Percentiles rank a stretch among this genome's conserved stretches.
These are phyloP conservation scores for Eucalyptus regnans DNA, from an alignment of 345 rosid species.

Conservation along the genomic window DNA sequence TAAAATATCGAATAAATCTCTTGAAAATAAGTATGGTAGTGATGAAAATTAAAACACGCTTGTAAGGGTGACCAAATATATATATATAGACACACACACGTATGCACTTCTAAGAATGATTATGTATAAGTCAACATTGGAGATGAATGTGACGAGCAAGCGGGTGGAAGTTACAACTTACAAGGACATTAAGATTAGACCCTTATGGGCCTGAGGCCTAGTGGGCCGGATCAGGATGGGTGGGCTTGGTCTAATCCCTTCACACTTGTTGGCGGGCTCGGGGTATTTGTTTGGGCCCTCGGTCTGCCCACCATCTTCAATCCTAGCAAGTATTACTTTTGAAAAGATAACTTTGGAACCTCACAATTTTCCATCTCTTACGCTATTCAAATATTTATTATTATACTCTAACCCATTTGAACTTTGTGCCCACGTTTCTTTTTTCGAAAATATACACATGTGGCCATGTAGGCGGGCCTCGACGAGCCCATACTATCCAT, in stretches of 20 bases:
- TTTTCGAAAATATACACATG: not conserved
- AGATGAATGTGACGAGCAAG: not conserved
- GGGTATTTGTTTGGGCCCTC: not conserved
- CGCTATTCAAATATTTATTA: not conserved
- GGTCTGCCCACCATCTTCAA: not conserved
- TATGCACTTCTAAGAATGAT: too few species aligned
- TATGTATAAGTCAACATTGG: not conserved
- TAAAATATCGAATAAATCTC: not conserved
- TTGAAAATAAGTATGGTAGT: not conserved
- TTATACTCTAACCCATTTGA: not conserved
- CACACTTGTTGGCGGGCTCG: not conserved
- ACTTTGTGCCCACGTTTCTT: not conserved
- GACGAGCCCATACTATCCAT: not conserved
- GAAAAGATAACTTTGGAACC: not conserved
- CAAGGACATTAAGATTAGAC: not conserved
- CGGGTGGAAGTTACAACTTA: not conserved
- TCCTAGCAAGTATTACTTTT: not conserved
- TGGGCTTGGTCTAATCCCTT: not conserved
- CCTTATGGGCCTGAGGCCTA: not conserved
- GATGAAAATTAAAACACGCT: not conserved
- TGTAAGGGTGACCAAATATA: not conserved
- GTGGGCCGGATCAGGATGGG: not conserved
- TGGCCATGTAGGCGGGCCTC: not conserved
- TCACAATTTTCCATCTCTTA: not conserved
- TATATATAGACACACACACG: fast-evolving